Conservation (phyloP, 208 protist species). For the Wallacemonas sp. region DNA sequence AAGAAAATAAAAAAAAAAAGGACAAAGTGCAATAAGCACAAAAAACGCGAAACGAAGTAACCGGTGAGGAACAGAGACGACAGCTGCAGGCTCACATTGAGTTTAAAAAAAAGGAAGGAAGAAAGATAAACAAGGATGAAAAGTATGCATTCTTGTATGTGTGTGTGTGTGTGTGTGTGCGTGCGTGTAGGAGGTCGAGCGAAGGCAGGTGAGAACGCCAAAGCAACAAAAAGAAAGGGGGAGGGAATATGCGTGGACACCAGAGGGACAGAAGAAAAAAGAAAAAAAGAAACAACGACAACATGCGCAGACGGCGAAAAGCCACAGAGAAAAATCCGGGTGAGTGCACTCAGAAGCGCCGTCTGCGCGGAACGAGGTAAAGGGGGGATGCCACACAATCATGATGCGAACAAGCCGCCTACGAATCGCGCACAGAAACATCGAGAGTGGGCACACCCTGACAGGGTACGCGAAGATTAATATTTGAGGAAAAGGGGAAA, state of each 20-base stretch:
- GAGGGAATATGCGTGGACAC: neutral
- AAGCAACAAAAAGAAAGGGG: too few relatives aligned
- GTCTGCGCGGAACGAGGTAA: too few relatives aligned
- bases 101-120: conserved; percentile 11
- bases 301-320: too few relatives aligned
- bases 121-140: conserved; percentile 16
- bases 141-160: conserved; percentile 12
- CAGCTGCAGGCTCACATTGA: too few relatives aligned
- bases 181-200: neutral
- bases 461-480: neutral
- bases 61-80: conserved; percentile 14
- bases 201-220: neutral
- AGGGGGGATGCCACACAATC: too few relatives aligned
- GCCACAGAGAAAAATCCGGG: too few relatives aligned
- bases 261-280: conserved; percentile 7
- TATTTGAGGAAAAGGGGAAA: neutral
- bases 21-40: neutral
- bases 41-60: neutral
- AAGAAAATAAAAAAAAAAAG: conserved; percentile 6
- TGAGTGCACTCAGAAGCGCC: too few relatives aligned
- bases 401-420: too few relatives aligned
- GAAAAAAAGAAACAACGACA: conserved; percentile 16
- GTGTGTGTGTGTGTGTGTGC: conserved; percentile 3
- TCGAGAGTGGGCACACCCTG: too few relatives aligned
- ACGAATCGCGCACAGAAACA: too few relatives aligned